Percentiles rank a stretch among this genome's conserved stretches.
Evolutionary conservation across 495 filamentous ascomycete genomes (phyloP).

Genomic region (Hypoxylon fuscum): DNA sequence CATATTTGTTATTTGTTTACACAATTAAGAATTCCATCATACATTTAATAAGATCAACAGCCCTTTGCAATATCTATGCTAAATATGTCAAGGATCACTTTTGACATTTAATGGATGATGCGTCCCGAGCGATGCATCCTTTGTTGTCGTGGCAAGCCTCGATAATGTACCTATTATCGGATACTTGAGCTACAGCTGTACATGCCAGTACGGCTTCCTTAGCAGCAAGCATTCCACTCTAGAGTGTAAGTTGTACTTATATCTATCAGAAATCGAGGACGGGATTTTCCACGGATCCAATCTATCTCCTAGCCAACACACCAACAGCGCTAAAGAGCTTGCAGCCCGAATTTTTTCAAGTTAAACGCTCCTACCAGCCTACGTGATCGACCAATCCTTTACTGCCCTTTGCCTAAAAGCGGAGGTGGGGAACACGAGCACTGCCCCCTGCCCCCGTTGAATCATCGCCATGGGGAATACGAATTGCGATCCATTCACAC

Average conservation of each 20-base stretch:
- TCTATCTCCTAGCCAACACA: conserved; percentile 30
- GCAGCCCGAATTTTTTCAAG: conserved; percentile 10
- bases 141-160: conserved; percentile 21
- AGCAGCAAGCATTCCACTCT: neutral
- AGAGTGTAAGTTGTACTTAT: neutral
- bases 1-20: conserved; percentile 18
- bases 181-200: neutral
- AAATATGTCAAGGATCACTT: conserved; percentile 6
- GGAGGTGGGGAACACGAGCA: conserved; percentile 34
- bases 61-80: neutral
- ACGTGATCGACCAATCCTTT: conserved; percentile 34
- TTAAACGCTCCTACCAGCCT: conserved; percentile 10
- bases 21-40: conserved; percentile 21
- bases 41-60: conserved; percentile 18
- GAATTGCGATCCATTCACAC: conserved; percentile 35
- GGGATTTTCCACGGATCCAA: conserved; percentile 23
- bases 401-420: conserved; percentile 35
- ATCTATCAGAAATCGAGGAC: conserved; percentile 7
- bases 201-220: conserved; percentile 8
- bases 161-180: conserved; percentile 8
- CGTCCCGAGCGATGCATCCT: neutral
- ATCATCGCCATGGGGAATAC: conserved; percentile 39
- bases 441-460: conserved; percentile 22
- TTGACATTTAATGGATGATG: conserved; percentile 1
- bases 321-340: conserved; percentile 23